A percentile compares a stretch with the other conserved stretches of the same genome.
Conservation (phyloP, 83 land plant genomes). For the Picea abies region DNA sequence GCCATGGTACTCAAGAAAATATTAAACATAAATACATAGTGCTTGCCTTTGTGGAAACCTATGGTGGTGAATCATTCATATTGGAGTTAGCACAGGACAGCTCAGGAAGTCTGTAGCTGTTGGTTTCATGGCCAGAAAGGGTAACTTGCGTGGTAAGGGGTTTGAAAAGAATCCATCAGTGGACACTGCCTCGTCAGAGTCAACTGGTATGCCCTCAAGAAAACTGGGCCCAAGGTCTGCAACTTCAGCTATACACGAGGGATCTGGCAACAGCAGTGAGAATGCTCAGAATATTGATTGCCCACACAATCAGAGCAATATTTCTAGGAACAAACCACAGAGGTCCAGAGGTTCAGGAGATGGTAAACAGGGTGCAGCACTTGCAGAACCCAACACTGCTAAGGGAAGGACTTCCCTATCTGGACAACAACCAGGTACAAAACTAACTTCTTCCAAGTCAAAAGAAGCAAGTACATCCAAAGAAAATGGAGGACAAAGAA, state of each 20-base stretch:
- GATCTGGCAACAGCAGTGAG: not conserved
- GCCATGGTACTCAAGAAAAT: not conserved
- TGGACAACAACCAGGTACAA: not conserved
- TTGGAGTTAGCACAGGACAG: slow-evolving; percentile 2
- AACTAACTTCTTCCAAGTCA: not conserved
- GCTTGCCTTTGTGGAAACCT: not conserved
- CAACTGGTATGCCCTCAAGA: slow-evolving; percentile 5
- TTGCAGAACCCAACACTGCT: not conserved
- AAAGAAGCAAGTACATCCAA: not conserved
- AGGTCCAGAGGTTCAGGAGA: slow-evolving; percentile 4
- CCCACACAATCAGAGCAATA: not conserved
- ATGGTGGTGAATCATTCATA: not conserved
- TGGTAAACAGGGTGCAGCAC: slow-evolving; percentile 1
- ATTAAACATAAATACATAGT: not conserved
- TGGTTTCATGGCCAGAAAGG: slow-evolving; percentile 12
- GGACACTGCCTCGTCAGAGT: not conserved
- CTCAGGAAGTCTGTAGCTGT: not conserved
- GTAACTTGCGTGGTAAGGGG: slow-evolving; percentile 9
- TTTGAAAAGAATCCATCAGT: slow-evolving; percentile 8
- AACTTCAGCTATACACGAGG: not conserved
- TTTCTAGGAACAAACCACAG: slow-evolving; percentile 8
- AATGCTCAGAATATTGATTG: not conserved
- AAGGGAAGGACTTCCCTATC: not conserved
- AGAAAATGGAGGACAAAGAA: not conserved
- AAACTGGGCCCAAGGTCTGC: not conserved